Evolutionary conservation across 306 rosid genomes (phyloP).

Genomic region (Citrullus mucosospermus): DNA sequence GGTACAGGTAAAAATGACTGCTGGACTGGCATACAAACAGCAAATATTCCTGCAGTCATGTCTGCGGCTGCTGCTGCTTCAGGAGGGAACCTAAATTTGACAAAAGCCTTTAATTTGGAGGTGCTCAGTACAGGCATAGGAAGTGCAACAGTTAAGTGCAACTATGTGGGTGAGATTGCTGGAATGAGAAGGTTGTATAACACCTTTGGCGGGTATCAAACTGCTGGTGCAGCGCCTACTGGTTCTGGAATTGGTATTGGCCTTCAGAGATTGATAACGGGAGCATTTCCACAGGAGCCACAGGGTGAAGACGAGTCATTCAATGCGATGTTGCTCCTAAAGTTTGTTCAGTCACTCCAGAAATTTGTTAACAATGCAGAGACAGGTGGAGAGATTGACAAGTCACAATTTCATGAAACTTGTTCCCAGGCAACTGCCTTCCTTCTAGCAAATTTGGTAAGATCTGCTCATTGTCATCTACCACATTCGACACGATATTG

Average conservation of each 20-base stretch:
- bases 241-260: conserved; percentile 74
- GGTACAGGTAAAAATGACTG: conserved; percentile 84
- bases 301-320: conserved; percentile 73
- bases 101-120: conserved; percentile 86
- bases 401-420: conserved; percentile 82
- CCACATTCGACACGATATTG: background rate
- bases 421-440: conserved; percentile 98
- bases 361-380: conserved; percentile 81
- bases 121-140: conserved; percentile 84
- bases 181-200: conserved; percentile 94
- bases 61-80: conserved; percentile 97
- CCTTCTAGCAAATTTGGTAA: conserved; percentile 87
- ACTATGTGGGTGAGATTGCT: conserved; percentile 94
- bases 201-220: conserved; percentile 91
- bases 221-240: conserved; percentile 32
- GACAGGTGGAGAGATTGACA: conserved; percentile 78
- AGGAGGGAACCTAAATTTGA: conserved; percentile 75
- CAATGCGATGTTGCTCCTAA: conserved; percentile 72
- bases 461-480: background rate
- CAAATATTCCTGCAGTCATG: conserved; percentile 89
- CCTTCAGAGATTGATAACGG: conserved; percentile 86
- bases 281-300: conserved; percentile 77
- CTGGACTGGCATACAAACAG: conserved; percentile 76
- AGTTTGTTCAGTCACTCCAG: conserved; percentile 81
- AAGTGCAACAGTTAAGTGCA: conserved; percentile 86